These are phyloP conservation scores for Arthrocladium fulminans DNA, from an alignment of 2,329 filamentous ascomycete species.

Conservation along the genomic window DNA sequence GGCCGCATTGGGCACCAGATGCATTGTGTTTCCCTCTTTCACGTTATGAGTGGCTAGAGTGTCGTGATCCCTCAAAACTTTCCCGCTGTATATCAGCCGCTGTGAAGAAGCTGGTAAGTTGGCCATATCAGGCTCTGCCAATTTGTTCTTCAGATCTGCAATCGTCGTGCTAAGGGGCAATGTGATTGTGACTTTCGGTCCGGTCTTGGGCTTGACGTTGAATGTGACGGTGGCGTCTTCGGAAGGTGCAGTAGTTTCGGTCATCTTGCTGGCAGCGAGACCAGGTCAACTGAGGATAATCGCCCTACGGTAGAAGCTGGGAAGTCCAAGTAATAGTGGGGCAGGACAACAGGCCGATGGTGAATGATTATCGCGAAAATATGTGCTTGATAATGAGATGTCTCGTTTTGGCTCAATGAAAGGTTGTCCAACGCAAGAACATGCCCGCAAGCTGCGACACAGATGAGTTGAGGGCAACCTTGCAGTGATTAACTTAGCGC, in stretches of 20 bases:
- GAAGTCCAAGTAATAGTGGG: not conserved
- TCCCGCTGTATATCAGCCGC: slow-evolving; percentile 92
- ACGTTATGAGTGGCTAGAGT: slow-evolving; percentile 82
- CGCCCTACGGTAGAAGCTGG: too few species aligned
- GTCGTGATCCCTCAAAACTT: slow-evolving; percentile 92
- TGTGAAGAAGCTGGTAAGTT: slow-evolving; percentile 81
- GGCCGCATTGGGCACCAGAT: slow-evolving; percentile 90
- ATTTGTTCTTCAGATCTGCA: slow-evolving; percentile 78
- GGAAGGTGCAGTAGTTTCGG: slow-evolving; percentile 14
- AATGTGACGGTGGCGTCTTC: slow-evolving; percentile 61
- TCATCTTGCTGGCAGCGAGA: slow-evolving; percentile 12
- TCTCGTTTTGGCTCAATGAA: too few species aligned
- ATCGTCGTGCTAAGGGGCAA: slow-evolving; percentile 69
- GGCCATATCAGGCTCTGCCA: slow-evolving; percentile 71
- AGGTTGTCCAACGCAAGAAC: too few species aligned
- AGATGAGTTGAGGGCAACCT: too few species aligned
- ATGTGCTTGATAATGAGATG: too few species aligned
- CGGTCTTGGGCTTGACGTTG: slow-evolving; percentile 94
- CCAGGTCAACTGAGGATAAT: not conserved
- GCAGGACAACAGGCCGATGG: too few species aligned
- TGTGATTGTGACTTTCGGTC: slow-evolving; percentile 74
- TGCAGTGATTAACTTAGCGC: not conserved
- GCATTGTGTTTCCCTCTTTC: slow-evolving; percentile 89
- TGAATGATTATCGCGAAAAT: too few species aligned
- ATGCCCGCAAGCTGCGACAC: too few species aligned